Base-by-base conservation (phyloP, 1,139 yeast genomes). In the Debaryomyces coudertii region DNA sequence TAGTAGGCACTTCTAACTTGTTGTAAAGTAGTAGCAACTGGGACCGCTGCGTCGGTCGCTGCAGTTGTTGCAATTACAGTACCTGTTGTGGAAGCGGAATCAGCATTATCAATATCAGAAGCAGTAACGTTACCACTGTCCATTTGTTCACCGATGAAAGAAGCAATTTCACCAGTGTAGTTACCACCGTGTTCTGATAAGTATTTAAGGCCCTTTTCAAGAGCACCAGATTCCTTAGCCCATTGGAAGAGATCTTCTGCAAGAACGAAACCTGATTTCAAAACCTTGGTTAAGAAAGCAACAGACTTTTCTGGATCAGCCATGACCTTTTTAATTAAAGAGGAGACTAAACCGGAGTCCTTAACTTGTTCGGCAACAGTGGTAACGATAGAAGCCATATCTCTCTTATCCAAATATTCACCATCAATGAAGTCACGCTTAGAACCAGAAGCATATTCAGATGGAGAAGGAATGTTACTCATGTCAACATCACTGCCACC, bases 181-280 rank as follows among this genome's bases (percentile, higher is more conserved):
- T 63, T 49, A 46, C 71, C 69, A 50, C 72, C 71, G 58, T 67
- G 60, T 42, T 52, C 52, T 35, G 55, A 51, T 47, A 74, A 56
- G 63, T 65, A 72, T 36, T 50, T 43, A 46, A 73, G 56, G 49
- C 66, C 70, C 16, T 59, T 45, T 51, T 55, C 57, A 57, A 75
- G 68, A 39, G 73, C 47, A 49, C 79, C 79, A 22, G 68, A 61
- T 16, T 54, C 45, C 60, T 73, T 69, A 50, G 77, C 71, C 76
- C 76, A 74, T 39, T 40, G 35, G 62, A 60, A 71, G 40, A 71
- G 50, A 44, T 72, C 76, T 58, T 66, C 68, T 45, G 58, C 69
- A 43, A 67, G 47, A 45, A 68, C 70, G 49, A 65, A 48, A 51
- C 77, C 77, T 43, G 62, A 55, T 54, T 64, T 57, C 48, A 71